These are phyloP conservation scores for Chaetomium strumarium DNA, from an alignment of 2,329 filamentous ascomycete genomes.

Conservation along the genomic window DNA sequence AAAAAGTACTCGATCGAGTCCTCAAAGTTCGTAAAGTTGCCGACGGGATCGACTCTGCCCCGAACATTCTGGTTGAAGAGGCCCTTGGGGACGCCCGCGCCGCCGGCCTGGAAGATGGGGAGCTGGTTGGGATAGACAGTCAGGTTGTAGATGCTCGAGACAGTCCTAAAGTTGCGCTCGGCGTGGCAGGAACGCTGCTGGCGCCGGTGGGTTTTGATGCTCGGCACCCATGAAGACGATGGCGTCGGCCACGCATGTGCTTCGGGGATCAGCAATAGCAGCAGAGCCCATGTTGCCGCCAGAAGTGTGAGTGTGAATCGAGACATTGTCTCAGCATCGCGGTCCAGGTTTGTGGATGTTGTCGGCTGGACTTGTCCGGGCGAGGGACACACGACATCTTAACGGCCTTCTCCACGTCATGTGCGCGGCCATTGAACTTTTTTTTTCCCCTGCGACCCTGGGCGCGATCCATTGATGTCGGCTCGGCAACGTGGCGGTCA, in stretches of 20 bases:
- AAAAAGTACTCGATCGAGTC: conserved; percentile 42
- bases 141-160: conserved; percentile 35
- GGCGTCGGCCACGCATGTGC: conserved; percentile 9
- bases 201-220: conserved; percentile 7
- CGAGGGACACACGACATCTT: not conserved
- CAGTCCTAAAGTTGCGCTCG: conserved; percentile 33
- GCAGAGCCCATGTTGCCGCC: conserved; percentile 3
- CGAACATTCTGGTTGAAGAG: conserved; percentile 35
- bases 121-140: conserved; percentile 36
- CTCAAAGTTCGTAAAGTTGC: conserved; percentile 37
- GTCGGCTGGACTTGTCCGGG: not conserved
- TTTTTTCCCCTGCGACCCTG: not conserved
- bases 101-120: conserved; percentile 31
- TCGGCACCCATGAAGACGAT: not conserved
- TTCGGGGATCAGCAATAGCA: not conserved
- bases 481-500: conserved; percentile 22
- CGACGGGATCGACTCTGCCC: conserved; percentile 37
- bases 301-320: not conserved
- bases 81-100: conserved; percentile 31
- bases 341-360: not conserved
- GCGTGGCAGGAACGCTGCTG: conserved; percentile 6
- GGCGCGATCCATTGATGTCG: conserved; percentile 9
- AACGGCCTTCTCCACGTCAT: not conserved
- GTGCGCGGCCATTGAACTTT: conserved; percentile 3
- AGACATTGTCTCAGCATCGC: not conserved